phyloP scores from a whole-genome alignment of 345 rosid species.

The Eucalyptus marginata region DNA sequence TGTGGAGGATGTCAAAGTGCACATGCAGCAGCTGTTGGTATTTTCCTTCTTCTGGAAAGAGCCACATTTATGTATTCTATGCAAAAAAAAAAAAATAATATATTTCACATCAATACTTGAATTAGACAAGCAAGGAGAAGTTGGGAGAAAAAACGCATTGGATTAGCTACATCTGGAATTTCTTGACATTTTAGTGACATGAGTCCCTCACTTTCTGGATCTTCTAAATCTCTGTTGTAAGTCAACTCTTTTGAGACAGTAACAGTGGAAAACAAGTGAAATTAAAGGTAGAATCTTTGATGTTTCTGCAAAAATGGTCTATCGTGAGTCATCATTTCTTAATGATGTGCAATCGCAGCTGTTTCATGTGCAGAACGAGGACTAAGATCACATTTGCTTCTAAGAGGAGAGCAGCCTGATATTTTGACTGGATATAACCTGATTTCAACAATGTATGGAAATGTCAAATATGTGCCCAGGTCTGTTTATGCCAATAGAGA shows the following conservation, averaged over 20 bases:
- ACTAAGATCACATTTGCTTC: conserved; percentile 70
- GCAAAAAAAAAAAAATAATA: background rate
- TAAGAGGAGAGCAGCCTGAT: conserved; percentile 81
- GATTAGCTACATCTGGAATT: background rate
- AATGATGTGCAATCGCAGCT: conserved; percentile 30
- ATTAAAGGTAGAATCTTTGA: background rate
- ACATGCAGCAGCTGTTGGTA: conserved; percentile 83
- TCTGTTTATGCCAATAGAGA: conserved; percentile 51
- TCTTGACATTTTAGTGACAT: background rate
- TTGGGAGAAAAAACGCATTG: background rate
- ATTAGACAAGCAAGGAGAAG: background rate
- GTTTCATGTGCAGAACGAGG: conserved; percentile 88
- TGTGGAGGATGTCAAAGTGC: conserved; percentile 98
- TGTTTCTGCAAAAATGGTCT: background rate
- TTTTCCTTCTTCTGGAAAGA: background rate
- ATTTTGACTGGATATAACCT: conserved; percentile 78
- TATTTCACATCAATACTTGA: background rate
- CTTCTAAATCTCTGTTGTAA: background rate
- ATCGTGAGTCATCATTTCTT: background rate
- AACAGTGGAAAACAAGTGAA: background rate
- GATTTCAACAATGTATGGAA: conserved; percentile 61
- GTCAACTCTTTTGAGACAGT: background rate
- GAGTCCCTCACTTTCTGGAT: background rate
- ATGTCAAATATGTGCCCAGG: conserved; percentile 56
- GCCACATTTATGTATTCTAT: background rate